Conservation (phyloP, 176 grass and related monocot species). For the Tillandsia leiboldiana region DNA sequence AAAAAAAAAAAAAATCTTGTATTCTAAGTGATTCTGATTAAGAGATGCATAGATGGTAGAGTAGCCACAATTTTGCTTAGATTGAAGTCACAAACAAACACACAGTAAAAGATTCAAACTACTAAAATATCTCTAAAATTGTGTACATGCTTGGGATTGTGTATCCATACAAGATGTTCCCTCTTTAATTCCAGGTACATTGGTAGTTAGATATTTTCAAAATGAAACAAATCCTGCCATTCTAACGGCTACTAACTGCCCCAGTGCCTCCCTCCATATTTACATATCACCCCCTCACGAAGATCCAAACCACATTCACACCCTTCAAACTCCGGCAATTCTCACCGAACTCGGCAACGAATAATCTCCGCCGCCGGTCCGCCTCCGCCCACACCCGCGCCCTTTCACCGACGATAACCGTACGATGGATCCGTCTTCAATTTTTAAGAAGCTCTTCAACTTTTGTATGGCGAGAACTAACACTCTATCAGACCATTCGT, state of each 20-base stretch:
- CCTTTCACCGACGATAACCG: slow-evolving; percentile 36
- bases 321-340: slow-evolving; percentile 17
- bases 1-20: too few species aligned
- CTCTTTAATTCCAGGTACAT: background rate
- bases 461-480: slow-evolving; percentile 36
- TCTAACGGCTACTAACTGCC: background rate
- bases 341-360: slow-evolving; percentile 32
- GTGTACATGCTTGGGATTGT: too few species aligned
- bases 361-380: background rate
- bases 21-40: too few species aligned
- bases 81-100: too few species aligned
- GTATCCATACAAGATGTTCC: too few species aligned
- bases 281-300: background rate
- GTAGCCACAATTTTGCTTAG: too few species aligned
- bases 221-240: background rate
- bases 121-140: too few species aligned
- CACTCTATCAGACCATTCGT: slow-evolving; percentile 44
- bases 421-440: slow-evolving; percentile 24
- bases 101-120: too few species aligned
- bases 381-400: slow-evolving; percentile 6
- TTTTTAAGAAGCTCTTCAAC: slow-evolving; percentile 27
- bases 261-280: background rate
- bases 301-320: background rate
- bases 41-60: too few species aligned
- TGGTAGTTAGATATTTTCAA: background rate